Evolutionary conservation across 2,329 filamentous ascomycete species (phyloP).

Genomic region (Talaromyces sp.): DNA sequence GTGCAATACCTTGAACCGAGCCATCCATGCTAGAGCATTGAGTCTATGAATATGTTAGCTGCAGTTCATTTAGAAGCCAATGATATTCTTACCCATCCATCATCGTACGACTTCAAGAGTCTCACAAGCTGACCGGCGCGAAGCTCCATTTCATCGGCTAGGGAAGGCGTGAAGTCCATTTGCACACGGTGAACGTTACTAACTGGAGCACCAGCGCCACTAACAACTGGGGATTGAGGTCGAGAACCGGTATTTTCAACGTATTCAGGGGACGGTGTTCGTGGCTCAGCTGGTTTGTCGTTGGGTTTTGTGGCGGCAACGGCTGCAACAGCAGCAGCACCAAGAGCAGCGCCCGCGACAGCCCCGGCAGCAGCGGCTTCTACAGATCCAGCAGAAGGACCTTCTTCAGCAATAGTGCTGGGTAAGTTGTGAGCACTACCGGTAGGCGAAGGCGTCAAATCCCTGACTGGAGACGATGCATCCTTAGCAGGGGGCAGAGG

Average conservation of each 20-base stretch:
- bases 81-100: constrained; percentile 79
- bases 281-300: constrained; percentile 26
- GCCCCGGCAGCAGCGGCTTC: constrained; percentile 29
- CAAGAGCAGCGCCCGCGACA: constrained; percentile 42
- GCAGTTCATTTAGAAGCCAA: constrained; percentile 24
- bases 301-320: constrained; percentile 27
- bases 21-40: constrained; percentile 89
- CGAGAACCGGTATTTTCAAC: constrained; percentile 27
- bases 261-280: constrained; percentile 26
- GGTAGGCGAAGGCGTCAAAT: constrained; percentile 32
- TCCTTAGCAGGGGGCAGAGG: constrained; percentile 22
- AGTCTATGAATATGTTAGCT: constrained; percentile 56
- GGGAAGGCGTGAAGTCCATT: constrained; percentile 87
- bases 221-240: constrained; percentile 53
- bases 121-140: constrained; percentile 79
- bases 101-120: constrained; percentile 92
- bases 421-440: constrained; percentile 8
- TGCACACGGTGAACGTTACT: constrained; percentile 86
- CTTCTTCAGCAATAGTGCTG: not conserved
- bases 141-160: constrained; percentile 87
- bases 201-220: constrained; percentile 55
- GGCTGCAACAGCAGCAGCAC: constrained; percentile 38
- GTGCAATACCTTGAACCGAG: constrained; percentile 87
- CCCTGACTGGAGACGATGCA: constrained; percentile 40
- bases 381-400: not conserved